These are phyloP conservation scores for Chaetomium globosum DNA, from an alignment of 2,329 filamentous ascomycete genomes.

Conservation along the genomic window DNA sequence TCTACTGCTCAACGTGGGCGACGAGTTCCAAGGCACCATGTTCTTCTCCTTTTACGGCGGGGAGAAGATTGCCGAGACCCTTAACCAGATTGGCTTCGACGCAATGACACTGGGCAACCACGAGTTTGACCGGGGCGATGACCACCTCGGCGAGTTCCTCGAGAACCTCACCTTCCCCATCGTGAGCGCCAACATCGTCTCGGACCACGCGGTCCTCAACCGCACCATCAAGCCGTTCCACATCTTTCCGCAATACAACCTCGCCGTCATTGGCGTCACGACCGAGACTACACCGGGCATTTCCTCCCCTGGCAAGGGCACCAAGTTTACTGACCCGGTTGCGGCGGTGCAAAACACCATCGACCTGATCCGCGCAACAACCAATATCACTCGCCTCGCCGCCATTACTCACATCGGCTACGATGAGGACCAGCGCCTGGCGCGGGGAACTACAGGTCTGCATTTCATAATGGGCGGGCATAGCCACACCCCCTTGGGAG, in stretches of 20 bases:
- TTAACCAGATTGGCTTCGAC: slow-evolving; percentile 68
- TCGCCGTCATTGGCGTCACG: slow-evolving; percentile 67
- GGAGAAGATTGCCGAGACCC: slow-evolving; percentile 67
- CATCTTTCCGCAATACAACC: slow-evolving; percentile 61
- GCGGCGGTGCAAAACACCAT: slow-evolving; percentile 62
- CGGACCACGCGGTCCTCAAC: slow-evolving; percentile 61
- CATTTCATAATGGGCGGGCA: slow-evolving; percentile 69
- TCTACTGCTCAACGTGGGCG: slow-evolving; percentile 66
- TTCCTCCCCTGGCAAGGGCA: slow-evolving; percentile 60
- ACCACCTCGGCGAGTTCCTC: slow-evolving; percentile 63
- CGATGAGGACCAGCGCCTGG: slow-evolving; percentile 63
- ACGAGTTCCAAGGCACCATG: slow-evolving; percentile 69
- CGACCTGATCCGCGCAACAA: slow-evolving; percentile 62
- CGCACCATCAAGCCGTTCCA: slow-evolving; percentile 66
- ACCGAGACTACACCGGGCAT: slow-evolving; percentile 62
- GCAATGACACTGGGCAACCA: slow-evolving; percentile 70
- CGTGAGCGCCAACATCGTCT: slow-evolving; percentile 64
- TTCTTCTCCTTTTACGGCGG: slow-evolving; percentile 69
- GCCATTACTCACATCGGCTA: slow-evolving; percentile 70
- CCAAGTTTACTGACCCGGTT: slow-evolving; percentile 61
- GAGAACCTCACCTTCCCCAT: slow-evolving; percentile 67
- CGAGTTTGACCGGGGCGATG: slow-evolving; percentile 67
- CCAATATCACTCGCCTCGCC: slow-evolving; percentile 65
- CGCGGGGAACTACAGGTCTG: slow-evolving; percentile 62
- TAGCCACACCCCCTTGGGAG: slow-evolving; percentile 62